A percentile compares a stretch with the other conserved stretches of the same genome.
Conservation (phyloP, 139 green algal genomes). For the Chlorella sp. region DNA sequence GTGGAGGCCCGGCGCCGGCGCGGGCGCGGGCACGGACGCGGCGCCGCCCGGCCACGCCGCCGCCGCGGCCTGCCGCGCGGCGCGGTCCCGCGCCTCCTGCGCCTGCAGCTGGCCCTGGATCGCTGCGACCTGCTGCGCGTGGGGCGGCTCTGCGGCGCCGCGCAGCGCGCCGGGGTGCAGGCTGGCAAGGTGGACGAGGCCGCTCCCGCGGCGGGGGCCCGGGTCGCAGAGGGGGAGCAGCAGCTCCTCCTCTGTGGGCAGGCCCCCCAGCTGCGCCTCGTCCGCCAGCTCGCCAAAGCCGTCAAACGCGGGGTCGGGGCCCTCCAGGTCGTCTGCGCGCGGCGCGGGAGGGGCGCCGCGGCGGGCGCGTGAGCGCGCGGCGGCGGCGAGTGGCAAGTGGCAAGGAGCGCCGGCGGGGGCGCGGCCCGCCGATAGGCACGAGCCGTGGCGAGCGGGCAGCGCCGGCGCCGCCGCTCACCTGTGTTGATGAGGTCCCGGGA, state of each 20-base stretch:
- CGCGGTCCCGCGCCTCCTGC: neutral
- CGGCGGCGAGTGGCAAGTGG: neutral
- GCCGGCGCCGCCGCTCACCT: neutral
- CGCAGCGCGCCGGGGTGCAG: too few relatives aligned
- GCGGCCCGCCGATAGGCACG: neutral
- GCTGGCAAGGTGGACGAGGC: too few relatives aligned
- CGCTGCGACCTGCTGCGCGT: neutral
- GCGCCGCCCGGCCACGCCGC: neutral
- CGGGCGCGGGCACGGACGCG: too few relatives aligned
- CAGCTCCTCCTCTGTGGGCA: constrained; percentile 29
- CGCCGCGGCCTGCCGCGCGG: neutral
- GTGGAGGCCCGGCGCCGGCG: neutral
- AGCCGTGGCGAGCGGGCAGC: neutral
- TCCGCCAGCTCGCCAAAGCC: constrained; percentile 26
- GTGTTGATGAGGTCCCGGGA: constrained; percentile 23
- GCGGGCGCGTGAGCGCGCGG: neutral
- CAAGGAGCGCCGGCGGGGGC: neutral
- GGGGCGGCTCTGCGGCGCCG: neutral
- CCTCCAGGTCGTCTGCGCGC: constrained; percentile 8
- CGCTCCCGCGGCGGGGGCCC: neutral
- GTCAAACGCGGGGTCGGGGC: neutral
- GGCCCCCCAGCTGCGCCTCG: neutral
- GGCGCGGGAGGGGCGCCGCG: neutral
- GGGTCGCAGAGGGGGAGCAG: constrained; percentile 1
- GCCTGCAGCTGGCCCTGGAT: neutral